These are phyloP conservation scores for Jimgerdemannia lactiflua DNA, from an alignment of 192 early-diverging fungal species.

Conservation along the genomic window DNA sequence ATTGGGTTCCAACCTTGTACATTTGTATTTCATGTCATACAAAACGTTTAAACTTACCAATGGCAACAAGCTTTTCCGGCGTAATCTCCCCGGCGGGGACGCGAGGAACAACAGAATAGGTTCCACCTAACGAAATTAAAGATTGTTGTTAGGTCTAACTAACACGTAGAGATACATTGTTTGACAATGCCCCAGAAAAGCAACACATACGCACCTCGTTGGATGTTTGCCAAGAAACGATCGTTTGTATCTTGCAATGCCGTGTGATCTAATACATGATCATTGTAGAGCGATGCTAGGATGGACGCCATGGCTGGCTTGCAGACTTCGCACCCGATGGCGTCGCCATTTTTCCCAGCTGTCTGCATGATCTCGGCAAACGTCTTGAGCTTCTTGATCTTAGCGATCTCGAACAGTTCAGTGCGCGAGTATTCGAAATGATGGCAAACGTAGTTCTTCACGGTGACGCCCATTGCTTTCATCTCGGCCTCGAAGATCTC, in stretches of 20 bases:
- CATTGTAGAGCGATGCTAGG: slow-evolving; percentile 60
- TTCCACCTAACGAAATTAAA: slow-evolving; percentile 29
- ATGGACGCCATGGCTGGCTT: slow-evolving; percentile 65
- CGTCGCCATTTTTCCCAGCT: slow-evolving; percentile 32
- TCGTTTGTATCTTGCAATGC: slow-evolving; percentile 68
- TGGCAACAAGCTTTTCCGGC: slow-evolving; percentile 58
- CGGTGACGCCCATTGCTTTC: slow-evolving; percentile 48
- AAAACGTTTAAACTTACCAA: slow-evolving; percentile 18
- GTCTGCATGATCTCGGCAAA: slow-evolving; percentile 50
- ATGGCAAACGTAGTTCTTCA: slow-evolving; percentile 55
- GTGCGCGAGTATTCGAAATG: slow-evolving; percentile 58
- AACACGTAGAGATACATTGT: no score
- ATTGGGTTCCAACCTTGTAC: no score
- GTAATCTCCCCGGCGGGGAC: slow-evolving; percentile 66
- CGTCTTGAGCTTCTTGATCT: slow-evolving; percentile 48
- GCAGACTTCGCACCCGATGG: slow-evolving; percentile 58
- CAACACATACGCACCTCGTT: slow-evolving; percentile 32
- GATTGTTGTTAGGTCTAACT: no score
- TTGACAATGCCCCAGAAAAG: no score
- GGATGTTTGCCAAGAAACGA: slow-evolving; percentile 66
- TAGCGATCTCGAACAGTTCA: slow-evolving; percentile 60
- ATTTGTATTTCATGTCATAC: no score
- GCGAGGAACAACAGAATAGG: slow-evolving; percentile 61
- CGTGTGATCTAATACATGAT: slow-evolving; percentile 53
- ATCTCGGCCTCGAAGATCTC: slow-evolving; percentile 60